These are phyloP conservation scores for Grosmannia penicillata DNA, from an alignment of 2,329 filamentous ascomycete genomes.

Conservation along the genomic window DNA sequence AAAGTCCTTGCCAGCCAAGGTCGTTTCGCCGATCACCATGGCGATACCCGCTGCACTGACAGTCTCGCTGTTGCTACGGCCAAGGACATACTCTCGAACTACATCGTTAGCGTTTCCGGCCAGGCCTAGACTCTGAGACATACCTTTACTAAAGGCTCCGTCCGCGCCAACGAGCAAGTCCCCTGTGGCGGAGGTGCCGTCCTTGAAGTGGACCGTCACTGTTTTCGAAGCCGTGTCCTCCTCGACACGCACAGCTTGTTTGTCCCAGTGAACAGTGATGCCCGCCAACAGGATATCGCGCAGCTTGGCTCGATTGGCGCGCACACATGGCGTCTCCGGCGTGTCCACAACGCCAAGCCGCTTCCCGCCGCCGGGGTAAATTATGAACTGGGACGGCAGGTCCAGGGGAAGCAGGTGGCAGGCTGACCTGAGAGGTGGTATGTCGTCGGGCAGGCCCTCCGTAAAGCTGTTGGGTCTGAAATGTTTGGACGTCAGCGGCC, in stretches of 20 bases:
- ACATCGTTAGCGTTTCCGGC: too few species aligned
- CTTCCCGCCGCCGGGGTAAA: conserved; percentile 7
- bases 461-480: conserved; percentile 10
- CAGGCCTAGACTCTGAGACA: too few species aligned
- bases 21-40: conserved; percentile 15
- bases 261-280: conserved; percentile 23
- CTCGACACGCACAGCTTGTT: conserved; percentile 19
- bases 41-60: conserved; percentile 14
- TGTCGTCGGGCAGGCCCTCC: conserved; percentile 11
- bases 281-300: conserved; percentile 14
- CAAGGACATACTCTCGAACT: conserved; percentile 18
- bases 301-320: conserved; percentile 16
- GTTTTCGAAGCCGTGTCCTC: conserved; percentile 16
- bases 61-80: conserved; percentile 12
- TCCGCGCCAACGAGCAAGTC: conserved; percentile 32
- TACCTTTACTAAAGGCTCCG: conserved; percentile 23
- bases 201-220: conserved; percentile 26
- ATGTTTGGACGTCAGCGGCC: neutral
- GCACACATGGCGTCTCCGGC: conserved; percentile 15
- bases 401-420: conserved; percentile 14
- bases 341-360: conserved; percentile 13
- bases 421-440: conserved; percentile 10
- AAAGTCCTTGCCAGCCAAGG: conserved; percentile 14
- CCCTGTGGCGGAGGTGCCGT: conserved; percentile 25
- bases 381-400: conserved; percentile 13